A percentile compares a stretch with the other conserved stretches of the same genome.
phyloP scores from a whole-genome alignment of 2,329 filamentous ascomycete genomes.

The Cercospora sp. region DNA sequence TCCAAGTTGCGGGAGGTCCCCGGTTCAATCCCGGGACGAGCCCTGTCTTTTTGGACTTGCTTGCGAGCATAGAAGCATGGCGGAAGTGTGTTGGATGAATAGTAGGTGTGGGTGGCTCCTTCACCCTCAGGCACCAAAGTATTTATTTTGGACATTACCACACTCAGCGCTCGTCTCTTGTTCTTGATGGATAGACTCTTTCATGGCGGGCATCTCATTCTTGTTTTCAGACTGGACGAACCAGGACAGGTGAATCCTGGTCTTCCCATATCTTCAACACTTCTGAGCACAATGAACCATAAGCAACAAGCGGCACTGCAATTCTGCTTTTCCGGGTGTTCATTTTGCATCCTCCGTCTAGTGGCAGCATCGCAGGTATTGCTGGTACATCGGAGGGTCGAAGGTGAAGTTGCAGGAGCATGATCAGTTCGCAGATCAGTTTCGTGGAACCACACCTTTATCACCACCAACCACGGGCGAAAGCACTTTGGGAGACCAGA shows the following conservation, averaged over 20 bases:
- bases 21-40: constrained; percentile 14
- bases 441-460: background rate
- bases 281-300: background rate
- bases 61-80: background rate
- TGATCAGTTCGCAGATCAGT: background rate
- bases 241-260: no score
- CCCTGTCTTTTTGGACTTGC: background rate
- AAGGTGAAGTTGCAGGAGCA: background rate
- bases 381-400: background rate
- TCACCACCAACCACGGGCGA: background rate
- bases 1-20: constrained; percentile 15
- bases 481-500: background rate
- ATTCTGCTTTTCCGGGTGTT: background rate
- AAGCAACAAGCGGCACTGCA: background rate
- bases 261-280: background rate
- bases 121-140: no score
- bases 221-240: no score
- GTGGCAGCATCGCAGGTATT: background rate
- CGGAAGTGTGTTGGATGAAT: no score
- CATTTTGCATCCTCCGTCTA: background rate
- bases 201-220: no score
- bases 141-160: background rate
- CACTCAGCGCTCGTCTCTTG: background rate
- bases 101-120: no score
- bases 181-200: background rate